Evolutionary conservation across 2,329 filamentous ascomycete species (phyloP), one percentile per base, ranked within the genome.

Genomic region (Penicillium frequentans): DNA sequence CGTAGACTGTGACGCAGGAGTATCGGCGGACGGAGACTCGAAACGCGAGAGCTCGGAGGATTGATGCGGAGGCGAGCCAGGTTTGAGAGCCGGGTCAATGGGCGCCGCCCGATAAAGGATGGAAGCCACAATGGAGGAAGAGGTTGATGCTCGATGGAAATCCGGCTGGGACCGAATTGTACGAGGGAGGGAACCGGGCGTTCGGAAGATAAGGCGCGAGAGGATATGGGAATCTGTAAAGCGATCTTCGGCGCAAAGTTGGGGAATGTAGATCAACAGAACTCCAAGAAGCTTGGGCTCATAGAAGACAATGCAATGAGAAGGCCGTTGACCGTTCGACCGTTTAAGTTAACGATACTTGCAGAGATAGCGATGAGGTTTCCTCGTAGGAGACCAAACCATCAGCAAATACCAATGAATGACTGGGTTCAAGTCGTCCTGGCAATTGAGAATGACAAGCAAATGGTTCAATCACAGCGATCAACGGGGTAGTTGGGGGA

Each of bases 111-210:
- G 78, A 69, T 83, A 85, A 57, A 85, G 77, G 70, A 84, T 76
- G 69, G 81, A 80, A 75, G 82, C 82, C 74, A 86, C 81, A 70
- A 82, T 81, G 75, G 82, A 86, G 77, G 83, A 80, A 80, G 81
- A 84, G 68, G 61, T 75, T 67, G 68, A 68, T 71, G 65, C 53
- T 60, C 48, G 43, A 63, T 70, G 64, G 60, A 74, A 71, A 73
- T 72, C 62, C 67, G 68, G 68, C 59, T 66, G 49, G 55, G 52
- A 73, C 70, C 71, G 71, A 73, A 73, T 67, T 64, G 59, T 53
- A 60, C 54, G 24, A 39, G 45, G 33, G 42, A 49, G 45, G 48
- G 59, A 50, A 29, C 33, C 23, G 10, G 19, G 43, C 3, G 29
- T 5, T 26, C 43, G 50, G 19, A 27, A n/a, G 16, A 23, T 23